Evolutionary conservation across 1,284 basidiomycete genomes (phyloP).

Genomic region (Boletus hoseneyae): DNA sequence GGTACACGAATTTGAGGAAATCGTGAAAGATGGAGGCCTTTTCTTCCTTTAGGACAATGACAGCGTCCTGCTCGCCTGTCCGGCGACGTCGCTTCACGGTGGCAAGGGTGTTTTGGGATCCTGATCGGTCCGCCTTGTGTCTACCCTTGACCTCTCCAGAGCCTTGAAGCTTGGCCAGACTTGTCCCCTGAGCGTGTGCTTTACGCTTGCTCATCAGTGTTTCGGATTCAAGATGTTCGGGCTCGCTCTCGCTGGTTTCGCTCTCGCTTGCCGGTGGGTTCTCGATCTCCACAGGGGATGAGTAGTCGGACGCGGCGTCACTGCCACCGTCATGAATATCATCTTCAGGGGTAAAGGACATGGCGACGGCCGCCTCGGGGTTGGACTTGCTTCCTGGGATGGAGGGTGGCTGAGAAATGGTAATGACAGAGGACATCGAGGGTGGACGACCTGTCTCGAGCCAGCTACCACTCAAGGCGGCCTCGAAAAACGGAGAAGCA

Average conservation of each 20-base stretch:
- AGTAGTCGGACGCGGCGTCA: slow-evolving; percentile 30
- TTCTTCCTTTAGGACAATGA: slow-evolving; percentile 81
- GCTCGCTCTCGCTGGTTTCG: slow-evolving; percentile 38
- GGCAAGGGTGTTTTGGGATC: slow-evolving; percentile 36
- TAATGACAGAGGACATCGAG: slow-evolving; percentile 77
- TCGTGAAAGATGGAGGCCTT: slow-evolving; percentile 81
- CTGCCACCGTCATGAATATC: slow-evolving; percentile 36
- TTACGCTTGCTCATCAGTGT: slow-evolving; percentile 21
- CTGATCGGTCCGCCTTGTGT: slow-evolving; percentile 18
- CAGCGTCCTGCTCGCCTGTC: slow-evolving; percentile 57
- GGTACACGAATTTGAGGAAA: slow-evolving; percentile 83
- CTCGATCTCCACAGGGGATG: slow-evolving; percentile 36
- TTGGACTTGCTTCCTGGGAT: slow-evolving; percentile 46
- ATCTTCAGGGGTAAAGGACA: slow-evolving; percentile 57
- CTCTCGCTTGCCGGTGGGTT: slow-evolving; percentile 26
- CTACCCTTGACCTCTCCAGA: slow-evolving; percentile 15
- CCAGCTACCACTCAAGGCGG: slow-evolving; percentile 78
- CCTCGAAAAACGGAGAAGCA: slow-evolving; percentile 84
- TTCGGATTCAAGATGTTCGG: slow-evolving; percentile 30
- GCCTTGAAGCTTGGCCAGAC: slow-evolving; percentile 48
- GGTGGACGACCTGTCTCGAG: slow-evolving; percentile 69
- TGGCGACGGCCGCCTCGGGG: slow-evolving; percentile 44
- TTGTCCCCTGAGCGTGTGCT: slow-evolving; percentile 38
- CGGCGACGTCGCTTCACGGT: slow-evolving; percentile 41
- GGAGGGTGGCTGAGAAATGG: slow-evolving; percentile 69